A percentile compares a stretch with the other conserved stretches of the same genome.
Conservation (phyloP, 768 basidiomycete species). For the Pleurotus cornucopiae region DNA sequence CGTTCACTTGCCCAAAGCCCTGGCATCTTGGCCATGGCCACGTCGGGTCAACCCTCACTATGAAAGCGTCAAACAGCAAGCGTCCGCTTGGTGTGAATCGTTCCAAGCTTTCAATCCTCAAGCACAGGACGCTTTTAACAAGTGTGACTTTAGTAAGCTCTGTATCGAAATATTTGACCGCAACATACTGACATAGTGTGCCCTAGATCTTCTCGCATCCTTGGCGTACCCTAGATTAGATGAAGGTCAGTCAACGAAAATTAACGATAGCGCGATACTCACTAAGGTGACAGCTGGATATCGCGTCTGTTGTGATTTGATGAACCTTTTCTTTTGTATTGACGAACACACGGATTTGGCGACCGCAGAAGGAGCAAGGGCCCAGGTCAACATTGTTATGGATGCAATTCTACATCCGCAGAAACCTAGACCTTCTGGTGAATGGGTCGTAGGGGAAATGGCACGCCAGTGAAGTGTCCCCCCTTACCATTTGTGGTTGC, state of each 20-base stretch:
- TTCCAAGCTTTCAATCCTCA: slow-evolving; percentile 30
- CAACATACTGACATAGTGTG: no score
- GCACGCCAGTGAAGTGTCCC: slow-evolving; percentile 29
- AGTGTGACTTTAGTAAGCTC: slow-evolving; percentile 35
- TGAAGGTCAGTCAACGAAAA: slow-evolving; percentile 23
- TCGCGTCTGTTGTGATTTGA: slow-evolving; percentile 43
- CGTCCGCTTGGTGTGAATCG: slow-evolving; percentile 30
- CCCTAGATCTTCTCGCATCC: slow-evolving; percentile 31
- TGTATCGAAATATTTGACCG: no score
- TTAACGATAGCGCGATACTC: background rate
- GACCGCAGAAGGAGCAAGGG: slow-evolving; percentile 21
- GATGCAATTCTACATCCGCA: slow-evolving; percentile 34
- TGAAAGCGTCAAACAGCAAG: slow-evolving; percentile 25
- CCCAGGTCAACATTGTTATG: slow-evolving; percentile 28
- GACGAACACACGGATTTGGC: slow-evolving; percentile 48
- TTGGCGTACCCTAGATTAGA: slow-evolving; percentile 28
- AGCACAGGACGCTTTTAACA: slow-evolving; percentile 34
- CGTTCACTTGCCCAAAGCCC: slow-evolving; percentile 33
- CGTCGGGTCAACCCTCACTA: slow-evolving; percentile 36
- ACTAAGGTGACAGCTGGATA: slow-evolving; percentile 16
- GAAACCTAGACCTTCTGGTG: slow-evolving; percentile 26
- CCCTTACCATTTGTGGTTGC: background rate
- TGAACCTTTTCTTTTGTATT: slow-evolving; percentile 45
- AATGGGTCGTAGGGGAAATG: slow-evolving; percentile 35
- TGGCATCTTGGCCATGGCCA: slow-evolving; percentile 40